Percentiles rank a stretch among this genome's conserved stretches.
These are phyloP conservation scores for Pisolithus sp. DNA, from an alignment of 768 basidiomycete species.

Conservation along the genomic window DNA sequence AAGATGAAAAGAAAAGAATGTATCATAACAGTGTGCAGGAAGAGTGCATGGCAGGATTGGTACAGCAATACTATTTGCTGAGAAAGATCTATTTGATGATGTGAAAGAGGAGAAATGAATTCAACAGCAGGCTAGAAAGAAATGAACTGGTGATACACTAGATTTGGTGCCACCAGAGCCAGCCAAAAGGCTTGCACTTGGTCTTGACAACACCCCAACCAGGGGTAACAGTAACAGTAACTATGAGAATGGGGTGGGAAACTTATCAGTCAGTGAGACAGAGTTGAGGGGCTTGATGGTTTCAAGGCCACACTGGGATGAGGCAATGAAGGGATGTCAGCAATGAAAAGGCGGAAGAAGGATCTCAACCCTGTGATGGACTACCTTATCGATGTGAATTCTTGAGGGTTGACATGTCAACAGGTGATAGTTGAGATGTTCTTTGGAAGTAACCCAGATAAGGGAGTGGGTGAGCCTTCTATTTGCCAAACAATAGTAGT, in stretches of 20 bases:
- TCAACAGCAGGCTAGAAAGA: constrained; percentile 1
- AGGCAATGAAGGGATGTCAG: neutral
- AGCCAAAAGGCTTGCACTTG: no score
- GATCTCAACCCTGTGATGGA: constrained; percentile 17
- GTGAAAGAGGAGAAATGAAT: constrained; percentile 1
- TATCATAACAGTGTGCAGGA: constrained; percentile 16
- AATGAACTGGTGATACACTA: neutral
- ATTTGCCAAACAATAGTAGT: no score
- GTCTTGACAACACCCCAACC: no score
- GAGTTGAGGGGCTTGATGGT: neutral
- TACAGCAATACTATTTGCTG: constrained; percentile 21
- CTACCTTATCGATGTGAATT: constrained; percentile 22
- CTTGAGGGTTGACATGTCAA: constrained; percentile 10
- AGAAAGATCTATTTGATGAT: constrained; percentile 23
- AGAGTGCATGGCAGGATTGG: constrained; percentile 4
- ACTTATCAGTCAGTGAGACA: no score
- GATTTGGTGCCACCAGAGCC: neutral
- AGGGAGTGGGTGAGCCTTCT: no score
- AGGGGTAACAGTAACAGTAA: no score
- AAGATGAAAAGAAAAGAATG: no score
- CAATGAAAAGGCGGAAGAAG: neutral
- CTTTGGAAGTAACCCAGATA: constrained; percentile 14
- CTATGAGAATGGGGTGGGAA: no score
- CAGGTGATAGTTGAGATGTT: constrained; percentile 8
- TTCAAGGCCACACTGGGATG: no score